These are phyloP conservation scores for Babesia ovis DNA, from an alignment of 169 alveolate genomes.

Conservation along the genomic window DNA sequence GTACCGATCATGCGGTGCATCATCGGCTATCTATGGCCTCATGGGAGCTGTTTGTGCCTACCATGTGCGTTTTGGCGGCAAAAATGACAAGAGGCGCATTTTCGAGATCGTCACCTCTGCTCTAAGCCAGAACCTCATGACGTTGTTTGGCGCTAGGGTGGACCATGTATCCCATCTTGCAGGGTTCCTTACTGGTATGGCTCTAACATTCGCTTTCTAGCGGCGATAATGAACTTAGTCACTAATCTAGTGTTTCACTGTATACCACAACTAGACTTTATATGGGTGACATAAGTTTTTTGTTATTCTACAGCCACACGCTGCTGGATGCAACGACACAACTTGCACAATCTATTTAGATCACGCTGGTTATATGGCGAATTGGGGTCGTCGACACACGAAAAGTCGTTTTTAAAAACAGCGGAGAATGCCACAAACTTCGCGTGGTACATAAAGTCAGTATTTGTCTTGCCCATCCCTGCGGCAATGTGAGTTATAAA, in stretches of 20 bases:
- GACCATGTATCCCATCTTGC: slow-evolving; percentile 61
- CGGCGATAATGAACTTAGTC: not conserved
- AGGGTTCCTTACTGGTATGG: slow-evolving; percentile 59
- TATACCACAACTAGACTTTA: too few species aligned
- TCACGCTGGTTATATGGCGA: slow-evolving; percentile 28
- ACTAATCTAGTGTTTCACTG: not conserved
- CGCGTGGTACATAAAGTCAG: slow-evolving; percentile 9
- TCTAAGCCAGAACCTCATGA: slow-evolving; percentile 30
- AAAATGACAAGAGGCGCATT: slow-evolving; percentile 9
- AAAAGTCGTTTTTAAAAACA: slow-evolving; percentile 23
- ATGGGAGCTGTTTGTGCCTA: slow-evolving; percentile 61
- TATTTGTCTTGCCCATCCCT: slow-evolving; percentile 1
- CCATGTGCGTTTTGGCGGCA: slow-evolving; percentile 26
- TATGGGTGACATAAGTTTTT: not conserved
- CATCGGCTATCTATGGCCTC: slow-evolving; percentile 64
- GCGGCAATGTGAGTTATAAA: not conserved
- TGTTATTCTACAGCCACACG: not conserved
- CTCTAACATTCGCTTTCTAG: slow-evolving; percentile 19
- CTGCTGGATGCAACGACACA: slow-evolving; percentile 23
- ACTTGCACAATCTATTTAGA: slow-evolving; percentile 19
- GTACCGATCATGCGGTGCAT: slow-evolving; percentile 53
- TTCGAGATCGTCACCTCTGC: slow-evolving; percentile 24
- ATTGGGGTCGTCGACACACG: slow-evolving; percentile 10
- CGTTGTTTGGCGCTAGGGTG: slow-evolving; percentile 27
- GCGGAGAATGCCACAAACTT: slow-evolving; percentile 26